Percentiles rank a stretch among this genome's conserved stretches.
Evolutionary conservation across 2,329 filamentous ascomycete species (phyloP).

Genomic region (Dothiorella sarmentorum): DNA sequence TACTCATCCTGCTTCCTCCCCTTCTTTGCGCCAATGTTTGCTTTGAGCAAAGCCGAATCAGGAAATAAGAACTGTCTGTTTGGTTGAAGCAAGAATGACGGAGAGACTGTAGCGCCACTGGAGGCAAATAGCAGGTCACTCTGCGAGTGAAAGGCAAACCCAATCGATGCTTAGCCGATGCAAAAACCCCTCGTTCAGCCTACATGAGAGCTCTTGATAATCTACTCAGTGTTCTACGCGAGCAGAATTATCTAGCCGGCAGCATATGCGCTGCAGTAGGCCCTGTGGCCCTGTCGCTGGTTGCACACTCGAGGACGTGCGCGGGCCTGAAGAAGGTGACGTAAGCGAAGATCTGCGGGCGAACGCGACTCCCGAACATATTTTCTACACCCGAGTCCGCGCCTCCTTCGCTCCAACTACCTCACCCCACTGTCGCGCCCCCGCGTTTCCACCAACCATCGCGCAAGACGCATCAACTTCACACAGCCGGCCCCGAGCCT

Average conservation of each 20-base stretch:
- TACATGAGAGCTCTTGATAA: too few species aligned
- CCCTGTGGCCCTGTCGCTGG: neutral
- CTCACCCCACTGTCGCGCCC: neutral
- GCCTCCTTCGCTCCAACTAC: neutral
- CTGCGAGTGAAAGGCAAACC: neutral
- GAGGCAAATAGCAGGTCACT: neutral
- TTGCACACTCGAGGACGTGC: neutral
- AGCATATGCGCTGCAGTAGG: neutral
- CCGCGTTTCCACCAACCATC: neutral
- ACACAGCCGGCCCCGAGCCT: neutral
- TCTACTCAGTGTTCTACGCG: too few species aligned
- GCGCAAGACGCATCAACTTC: neutral
- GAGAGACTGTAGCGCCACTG: neutral
- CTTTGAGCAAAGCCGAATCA: too few species aligned
- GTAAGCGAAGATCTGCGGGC: constrained; percentile 13
- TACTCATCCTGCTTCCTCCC: too few species aligned
- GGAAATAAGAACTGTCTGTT: too few species aligned
- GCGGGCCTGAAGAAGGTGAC: constrained; percentile 9
- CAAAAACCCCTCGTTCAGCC: too few species aligned
- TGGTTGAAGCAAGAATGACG: too few species aligned
- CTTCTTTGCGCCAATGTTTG: too few species aligned
- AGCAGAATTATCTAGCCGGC: too few species aligned
- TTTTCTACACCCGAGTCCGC: constrained; percentile 9
- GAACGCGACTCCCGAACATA: constrained; percentile 15
- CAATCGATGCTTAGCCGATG: neutral